Conservation (phyloP, 768 basidiomycete genomes). For the Russula dissimulans region DNA sequence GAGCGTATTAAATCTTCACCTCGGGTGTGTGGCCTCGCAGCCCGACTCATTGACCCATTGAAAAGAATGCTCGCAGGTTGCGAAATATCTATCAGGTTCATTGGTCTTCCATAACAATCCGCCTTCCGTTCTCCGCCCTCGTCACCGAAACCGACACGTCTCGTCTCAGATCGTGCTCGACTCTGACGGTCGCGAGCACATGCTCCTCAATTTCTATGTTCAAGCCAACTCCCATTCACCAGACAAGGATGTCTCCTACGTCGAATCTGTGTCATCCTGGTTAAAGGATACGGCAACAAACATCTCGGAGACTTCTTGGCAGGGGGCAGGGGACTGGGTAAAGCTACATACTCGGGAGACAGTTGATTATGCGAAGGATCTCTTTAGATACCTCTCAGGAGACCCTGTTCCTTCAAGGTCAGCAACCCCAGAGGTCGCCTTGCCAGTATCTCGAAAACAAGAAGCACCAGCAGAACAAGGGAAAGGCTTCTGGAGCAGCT, state of each 20-base stretch:
- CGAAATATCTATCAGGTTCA: slow-evolving; percentile 57
- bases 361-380: slow-evolving; percentile 37
- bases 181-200: slow-evolving; percentile 65
- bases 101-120: slow-evolving; percentile 76
- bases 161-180: slow-evolving; percentile 71
- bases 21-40: slow-evolving; percentile 28
- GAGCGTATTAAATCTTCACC: slow-evolving; percentile 39
- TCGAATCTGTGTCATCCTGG: slow-evolving; percentile 39
- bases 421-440: slow-evolving; percentile 24
- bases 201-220: slow-evolving; percentile 78
- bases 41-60: neutral
- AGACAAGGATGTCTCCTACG: slow-evolving; percentile 32
- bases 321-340: slow-evolving; percentile 42
- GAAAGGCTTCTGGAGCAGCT: slow-evolving; percentile 38
- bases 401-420: slow-evolving; percentile 37
- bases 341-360: slow-evolving; percentile 33
- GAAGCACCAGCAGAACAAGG: slow-evolving; percentile 28
- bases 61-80: slow-evolving; percentile 38
- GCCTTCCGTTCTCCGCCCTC: slow-evolving; percentile 62
- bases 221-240: slow-evolving; percentile 46
- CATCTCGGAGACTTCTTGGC: slow-evolving; percentile 45
- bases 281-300: slow-evolving; percentile 30
- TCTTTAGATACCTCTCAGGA: slow-evolving; percentile 70
- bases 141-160: slow-evolving; percentile 77
- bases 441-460: slow-evolving; percentile 24